phyloP scores from a whole-genome alignment of 768 basidiomycete genomes.

The Lactarius trivialis region DNA sequence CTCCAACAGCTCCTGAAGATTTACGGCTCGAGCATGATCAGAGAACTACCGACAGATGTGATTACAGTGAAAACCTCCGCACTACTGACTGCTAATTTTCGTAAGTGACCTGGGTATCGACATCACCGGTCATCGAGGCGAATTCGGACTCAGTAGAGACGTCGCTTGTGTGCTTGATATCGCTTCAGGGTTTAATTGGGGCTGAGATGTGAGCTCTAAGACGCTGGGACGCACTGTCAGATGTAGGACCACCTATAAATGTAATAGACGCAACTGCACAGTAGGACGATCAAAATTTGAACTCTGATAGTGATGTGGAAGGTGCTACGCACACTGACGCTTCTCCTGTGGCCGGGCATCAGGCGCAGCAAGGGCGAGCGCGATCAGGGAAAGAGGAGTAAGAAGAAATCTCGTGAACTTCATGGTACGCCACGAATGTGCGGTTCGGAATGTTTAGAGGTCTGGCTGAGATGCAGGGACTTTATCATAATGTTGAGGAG shows the following conservation, averaged over 20 bases:
- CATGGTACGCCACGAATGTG: too few relatives aligned
- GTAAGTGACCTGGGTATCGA: slow-evolving; percentile 13
- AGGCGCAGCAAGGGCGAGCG: neutral
- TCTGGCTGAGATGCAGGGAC: too few relatives aligned
- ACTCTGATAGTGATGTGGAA: neutral
- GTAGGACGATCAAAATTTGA: neutral
- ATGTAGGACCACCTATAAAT: neutral
- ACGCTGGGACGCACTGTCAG: slow-evolving; percentile 3
- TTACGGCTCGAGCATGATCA: slow-evolving; percentile 22
- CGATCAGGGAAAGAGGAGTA: neutral
- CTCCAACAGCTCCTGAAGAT: too few relatives aligned
- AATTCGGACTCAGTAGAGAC: neutral
- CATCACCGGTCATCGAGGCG: neutral
- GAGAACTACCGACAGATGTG: slow-evolving; percentile 16
- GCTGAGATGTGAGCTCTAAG: neutral
- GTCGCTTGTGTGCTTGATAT: slow-evolving; percentile 6
- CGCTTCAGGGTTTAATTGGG: slow-evolving; percentile 1
- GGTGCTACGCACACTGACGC: slow-evolving; percentile 6
- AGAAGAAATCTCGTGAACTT: neutral
- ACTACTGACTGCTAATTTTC: slow-evolving; percentile 2
- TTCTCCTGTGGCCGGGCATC: neutral
- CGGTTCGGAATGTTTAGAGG: too few relatives aligned
- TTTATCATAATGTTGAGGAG: too few relatives aligned
- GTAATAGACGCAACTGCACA: slow-evolving; percentile 2
- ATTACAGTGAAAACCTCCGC: slow-evolving; percentile 18